Evolutionary conservation across 2,329 filamentous ascomycete genomes (phyloP).

Genomic region (Verticillium isaacii): DNA sequence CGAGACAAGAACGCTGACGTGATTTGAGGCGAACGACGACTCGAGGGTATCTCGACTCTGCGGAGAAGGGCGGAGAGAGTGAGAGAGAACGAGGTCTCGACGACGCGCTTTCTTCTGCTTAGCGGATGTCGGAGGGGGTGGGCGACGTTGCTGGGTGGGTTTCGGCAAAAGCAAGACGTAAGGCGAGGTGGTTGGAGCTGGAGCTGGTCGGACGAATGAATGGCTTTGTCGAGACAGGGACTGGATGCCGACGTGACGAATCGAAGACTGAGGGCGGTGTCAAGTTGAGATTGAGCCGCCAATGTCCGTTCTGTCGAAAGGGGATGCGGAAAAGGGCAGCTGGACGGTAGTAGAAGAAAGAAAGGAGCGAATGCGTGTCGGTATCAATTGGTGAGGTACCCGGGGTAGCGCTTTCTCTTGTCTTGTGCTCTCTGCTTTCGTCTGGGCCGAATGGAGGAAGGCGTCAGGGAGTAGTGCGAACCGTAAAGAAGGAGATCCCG

Average conservation of each 20-base stretch:
- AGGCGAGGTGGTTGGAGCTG: background rate
- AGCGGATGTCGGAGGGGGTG: background rate
- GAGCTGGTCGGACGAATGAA: background rate
- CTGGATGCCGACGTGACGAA: background rate
- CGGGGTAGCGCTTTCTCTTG: background rate
- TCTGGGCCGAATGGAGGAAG: background rate
- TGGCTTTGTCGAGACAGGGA: background rate
- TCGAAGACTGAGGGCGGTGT: background rate
- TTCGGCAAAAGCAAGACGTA: background rate
- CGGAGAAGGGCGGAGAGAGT: background rate
- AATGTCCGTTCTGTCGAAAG: background rate
- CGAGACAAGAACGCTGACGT: background rate
- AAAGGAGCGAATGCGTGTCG: background rate
- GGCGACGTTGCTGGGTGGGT: background rate
- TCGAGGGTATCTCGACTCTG: background rate
- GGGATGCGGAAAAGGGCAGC: background rate
- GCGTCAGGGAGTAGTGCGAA: background rate
- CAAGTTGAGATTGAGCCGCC: background rate
- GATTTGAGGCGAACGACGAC: background rate
- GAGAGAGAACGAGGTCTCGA: background rate
- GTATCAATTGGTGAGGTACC: background rate
- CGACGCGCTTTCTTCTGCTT: background rate
- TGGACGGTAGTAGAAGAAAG: no score
- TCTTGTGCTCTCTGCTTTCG: background rate
- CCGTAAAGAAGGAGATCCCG: background rate